These are phyloP conservation scores for Geoglossum glabrum DNA, from an alignment of 495 filamentous ascomycete genomes.

Conservation along the genomic window DNA sequence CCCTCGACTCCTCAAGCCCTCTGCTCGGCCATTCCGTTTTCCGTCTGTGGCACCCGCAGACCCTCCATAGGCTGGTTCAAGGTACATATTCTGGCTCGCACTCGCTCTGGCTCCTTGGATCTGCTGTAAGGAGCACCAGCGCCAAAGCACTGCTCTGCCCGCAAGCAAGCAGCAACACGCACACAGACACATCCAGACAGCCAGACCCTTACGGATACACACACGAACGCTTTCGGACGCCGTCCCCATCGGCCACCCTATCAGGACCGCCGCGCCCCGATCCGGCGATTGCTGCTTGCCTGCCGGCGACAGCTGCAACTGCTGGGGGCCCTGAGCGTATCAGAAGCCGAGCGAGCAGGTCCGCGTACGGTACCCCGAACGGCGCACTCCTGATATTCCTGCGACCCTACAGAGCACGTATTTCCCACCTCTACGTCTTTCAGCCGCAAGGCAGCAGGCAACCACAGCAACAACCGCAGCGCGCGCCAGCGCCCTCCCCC, in stretches of 20 bases:
- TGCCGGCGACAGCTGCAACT: background rate
- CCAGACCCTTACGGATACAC: too few relatives aligned
- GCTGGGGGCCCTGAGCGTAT: background rate
- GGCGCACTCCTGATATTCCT: too few relatives aligned
- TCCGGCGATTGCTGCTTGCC: background rate
- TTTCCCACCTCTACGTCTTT: background rate
- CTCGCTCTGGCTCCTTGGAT: background rate
- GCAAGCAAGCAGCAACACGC: background rate
- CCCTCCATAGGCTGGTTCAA: background rate
- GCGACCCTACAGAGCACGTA: too few relatives aligned
- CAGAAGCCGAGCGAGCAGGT: too few relatives aligned
- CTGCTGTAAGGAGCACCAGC: background rate
- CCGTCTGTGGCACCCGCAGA: background rate
- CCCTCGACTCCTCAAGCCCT: background rate
- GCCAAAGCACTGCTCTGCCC: background rate
- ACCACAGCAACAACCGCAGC: too few relatives aligned
- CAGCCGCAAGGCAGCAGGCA: background rate
- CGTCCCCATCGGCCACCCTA: too few relatives aligned
- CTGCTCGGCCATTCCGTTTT: background rate
- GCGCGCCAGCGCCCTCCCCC: too few relatives aligned
- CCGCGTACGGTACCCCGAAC: too few relatives aligned
- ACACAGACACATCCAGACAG: too few relatives aligned
- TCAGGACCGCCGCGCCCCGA: too few relatives aligned
- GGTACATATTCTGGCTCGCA: background rate
- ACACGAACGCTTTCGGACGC: too few relatives aligned